These are phyloP conservation scores for Clonostachys chloroleuca DNA, from an alignment of 2,329 filamentous ascomycete species.

Conservation along the genomic window DNA sequence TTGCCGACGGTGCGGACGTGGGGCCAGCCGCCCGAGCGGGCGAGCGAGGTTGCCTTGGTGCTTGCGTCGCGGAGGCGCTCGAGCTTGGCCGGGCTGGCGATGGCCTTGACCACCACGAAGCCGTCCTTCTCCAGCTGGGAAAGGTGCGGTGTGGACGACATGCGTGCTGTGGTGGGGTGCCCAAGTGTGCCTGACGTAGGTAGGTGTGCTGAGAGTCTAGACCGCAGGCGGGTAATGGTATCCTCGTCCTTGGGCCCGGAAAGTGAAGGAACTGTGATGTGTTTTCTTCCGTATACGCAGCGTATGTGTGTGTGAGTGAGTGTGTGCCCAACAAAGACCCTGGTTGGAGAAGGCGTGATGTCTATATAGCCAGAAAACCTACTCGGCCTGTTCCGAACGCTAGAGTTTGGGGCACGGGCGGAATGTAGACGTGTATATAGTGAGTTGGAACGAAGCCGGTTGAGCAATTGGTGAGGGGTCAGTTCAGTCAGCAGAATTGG, in stretches of 20 bases:
- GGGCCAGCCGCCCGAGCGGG: conserved; percentile 72
- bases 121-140: conserved; percentile 63
- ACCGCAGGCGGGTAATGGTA: background rate
- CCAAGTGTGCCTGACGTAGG: background rate
- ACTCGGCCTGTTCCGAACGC: no score
- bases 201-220: background rate
- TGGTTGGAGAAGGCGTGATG: background rate
- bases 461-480: no score
- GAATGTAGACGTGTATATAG: no score
- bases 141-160: conserved; percentile 9
- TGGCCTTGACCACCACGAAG: conserved; percentile 67
- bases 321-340: background rate
- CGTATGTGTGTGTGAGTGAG: background rate
- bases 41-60: conserved; percentile 49
- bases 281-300: background rate
- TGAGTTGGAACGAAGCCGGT: no score
- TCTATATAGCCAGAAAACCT: no score
- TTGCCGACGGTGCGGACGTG: conserved; percentile 81
- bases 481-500: no score
- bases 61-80: conserved; percentile 56
- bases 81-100: conserved; percentile 55
- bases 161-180: background rate
- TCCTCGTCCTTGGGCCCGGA: no score
- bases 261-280: no score
- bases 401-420: no score